phyloP scores from a whole-genome alignment of 2,329 filamentous ascomycete species.

The Fusarium irregulare region DNA sequence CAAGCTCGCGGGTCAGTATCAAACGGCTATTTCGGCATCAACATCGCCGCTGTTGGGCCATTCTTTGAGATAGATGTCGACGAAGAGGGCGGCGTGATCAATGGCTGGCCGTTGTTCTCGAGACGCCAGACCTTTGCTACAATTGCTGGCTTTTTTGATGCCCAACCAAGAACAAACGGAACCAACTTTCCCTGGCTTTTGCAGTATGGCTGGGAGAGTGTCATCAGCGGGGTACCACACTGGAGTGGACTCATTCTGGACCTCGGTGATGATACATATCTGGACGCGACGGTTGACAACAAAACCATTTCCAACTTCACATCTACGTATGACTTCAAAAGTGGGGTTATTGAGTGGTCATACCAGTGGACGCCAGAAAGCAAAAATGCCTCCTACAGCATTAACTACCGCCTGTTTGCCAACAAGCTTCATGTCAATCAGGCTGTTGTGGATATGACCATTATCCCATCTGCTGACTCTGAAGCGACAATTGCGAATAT shows the following conservation, averaged over 20 bases:
- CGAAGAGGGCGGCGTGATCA: background rate
- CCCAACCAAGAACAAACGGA: background rate
- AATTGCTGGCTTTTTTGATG: background rate
- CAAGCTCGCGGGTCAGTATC: slow-evolving; percentile 5
- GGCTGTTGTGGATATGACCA: background rate
- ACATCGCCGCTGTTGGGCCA: background rate
- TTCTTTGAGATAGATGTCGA: background rate
- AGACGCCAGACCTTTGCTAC: background rate
- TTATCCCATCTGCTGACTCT: background rate
- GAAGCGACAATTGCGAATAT: background rate
- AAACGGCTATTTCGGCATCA: slow-evolving; percentile 13
- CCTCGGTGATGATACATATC: background rate
- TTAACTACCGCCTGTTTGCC: background rate
- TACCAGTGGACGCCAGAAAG: background rate
- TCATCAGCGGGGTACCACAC: background rate
- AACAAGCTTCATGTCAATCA: slow-evolving; percentile 5
- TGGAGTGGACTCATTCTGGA: slow-evolving; percentile 1
- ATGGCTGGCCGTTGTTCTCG: slow-evolving; percentile 10
- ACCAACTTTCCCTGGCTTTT: slow-evolving; percentile 8
- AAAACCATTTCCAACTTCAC: background rate
- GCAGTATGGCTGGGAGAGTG: slow-evolving; percentile 11
- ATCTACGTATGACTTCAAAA: background rate
- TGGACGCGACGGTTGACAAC: slow-evolving; percentile 7
- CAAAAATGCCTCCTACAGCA: background rate
- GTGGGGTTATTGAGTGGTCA: background rate